Percentiles rank a stretch among this genome's conserved stretches.
These are phyloP conservation scores for Paratinospora sagittata DNA, from an alignment of 164 flowering plant species.

Conservation along the genomic window DNA sequence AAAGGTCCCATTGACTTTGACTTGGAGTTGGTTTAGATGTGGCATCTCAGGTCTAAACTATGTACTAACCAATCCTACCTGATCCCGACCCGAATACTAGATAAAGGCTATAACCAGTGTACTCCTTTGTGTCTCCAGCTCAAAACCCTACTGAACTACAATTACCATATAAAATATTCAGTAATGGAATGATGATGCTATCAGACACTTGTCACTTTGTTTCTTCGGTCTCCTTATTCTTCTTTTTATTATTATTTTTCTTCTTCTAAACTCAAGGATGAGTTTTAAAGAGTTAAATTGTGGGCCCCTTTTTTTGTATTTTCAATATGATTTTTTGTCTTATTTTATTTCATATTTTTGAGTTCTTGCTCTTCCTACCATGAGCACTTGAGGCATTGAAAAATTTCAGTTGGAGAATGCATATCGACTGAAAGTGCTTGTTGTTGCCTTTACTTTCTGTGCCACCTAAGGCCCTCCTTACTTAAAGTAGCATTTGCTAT, in stretches of 20 bases:
- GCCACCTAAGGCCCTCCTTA: constrained; percentile 16
- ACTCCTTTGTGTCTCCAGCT: not conserved
- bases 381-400: constrained; percentile 12
- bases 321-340: not conserved
- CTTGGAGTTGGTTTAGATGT: not conserved
- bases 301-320: not conserved
- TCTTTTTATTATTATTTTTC: not conserved
- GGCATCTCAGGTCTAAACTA: not conserved
- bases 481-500: not conserved
- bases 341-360: too few relatives aligned
- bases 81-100: not conserved
- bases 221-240: too few relatives aligned
- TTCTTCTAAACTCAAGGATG: not conserved
- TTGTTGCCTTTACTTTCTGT: constrained; percentile 29
- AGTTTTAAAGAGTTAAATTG: not conserved
- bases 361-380: not conserved
- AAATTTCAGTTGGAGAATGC: constrained; percentile 17
- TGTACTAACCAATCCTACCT: not conserved
- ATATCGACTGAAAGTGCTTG: constrained; percentile 14
- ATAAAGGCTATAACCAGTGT: not conserved
- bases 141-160: not conserved
- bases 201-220: not conserved
- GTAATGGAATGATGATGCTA: not conserved
- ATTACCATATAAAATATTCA: not conserved
- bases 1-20: not conserved